Evolutionary conservation across 1,284 basidiomycete genomes (phyloP).

Genomic region (Cutaneotrichosporon cutaneum): DNA sequence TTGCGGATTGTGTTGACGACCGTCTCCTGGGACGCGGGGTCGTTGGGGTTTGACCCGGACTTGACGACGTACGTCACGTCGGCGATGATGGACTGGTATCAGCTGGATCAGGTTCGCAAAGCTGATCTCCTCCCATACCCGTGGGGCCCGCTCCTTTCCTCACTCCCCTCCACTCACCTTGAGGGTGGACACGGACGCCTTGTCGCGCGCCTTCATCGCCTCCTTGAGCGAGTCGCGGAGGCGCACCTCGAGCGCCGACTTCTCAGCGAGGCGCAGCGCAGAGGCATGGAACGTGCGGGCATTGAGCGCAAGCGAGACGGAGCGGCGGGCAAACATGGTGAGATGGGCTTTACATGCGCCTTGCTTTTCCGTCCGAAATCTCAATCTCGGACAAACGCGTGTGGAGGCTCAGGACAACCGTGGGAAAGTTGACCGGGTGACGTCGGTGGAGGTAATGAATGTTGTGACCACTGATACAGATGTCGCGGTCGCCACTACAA

Average conservation of each 20-base stretch:
- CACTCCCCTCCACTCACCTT: conserved; percentile 33
- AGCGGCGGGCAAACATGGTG: conserved; percentile 27
- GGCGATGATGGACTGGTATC: conserved; percentile 38
- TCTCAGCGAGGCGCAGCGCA: conserved; percentile 15
- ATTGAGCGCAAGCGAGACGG: background rate
- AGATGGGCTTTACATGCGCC: too few relatives aligned
- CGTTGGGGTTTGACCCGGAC: conserved; percentile 38
- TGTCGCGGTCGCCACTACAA: background rate
- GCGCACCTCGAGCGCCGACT: conserved; percentile 29
- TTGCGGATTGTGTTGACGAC: conserved; percentile 43
- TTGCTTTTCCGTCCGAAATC: background rate
- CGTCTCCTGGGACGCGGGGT: conserved; percentile 36
- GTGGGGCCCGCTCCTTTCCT: too few relatives aligned
- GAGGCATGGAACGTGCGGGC: conserved; percentile 25
- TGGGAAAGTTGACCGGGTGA: conserved; percentile 17
- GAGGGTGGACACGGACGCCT: conserved; percentile 35
- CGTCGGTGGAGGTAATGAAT: conserved; percentile 8
- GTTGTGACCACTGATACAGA: background rate
- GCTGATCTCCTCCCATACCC: too few relatives aligned
- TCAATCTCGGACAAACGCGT: conserved; percentile 1
- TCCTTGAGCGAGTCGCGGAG: conserved; percentile 47
- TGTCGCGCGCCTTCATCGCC: conserved; percentile 51
- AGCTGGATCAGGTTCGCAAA: too few relatives aligned
- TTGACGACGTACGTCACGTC: conserved; percentile 47
- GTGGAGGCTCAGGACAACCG: conserved; percentile 3